Evolutionary conservation across 306 rosid species (phyloP).

Genomic region (Mucuna pruriens): DNA sequence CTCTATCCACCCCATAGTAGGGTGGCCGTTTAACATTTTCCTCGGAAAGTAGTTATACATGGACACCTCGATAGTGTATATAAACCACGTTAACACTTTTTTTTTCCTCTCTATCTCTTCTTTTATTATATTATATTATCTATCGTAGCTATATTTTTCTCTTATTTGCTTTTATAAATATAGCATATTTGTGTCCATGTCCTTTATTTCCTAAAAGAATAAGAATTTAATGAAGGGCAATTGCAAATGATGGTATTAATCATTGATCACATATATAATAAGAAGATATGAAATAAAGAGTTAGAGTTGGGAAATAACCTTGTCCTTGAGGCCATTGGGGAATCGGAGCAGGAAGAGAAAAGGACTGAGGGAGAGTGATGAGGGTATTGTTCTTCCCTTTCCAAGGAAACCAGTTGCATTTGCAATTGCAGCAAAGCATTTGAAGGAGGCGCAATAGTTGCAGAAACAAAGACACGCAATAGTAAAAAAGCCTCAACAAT

Average conservation of each 20-base stretch:
- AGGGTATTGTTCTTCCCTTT: conserved; percentile 16
- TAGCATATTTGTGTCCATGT: no score
- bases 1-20: no score
- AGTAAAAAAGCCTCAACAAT: neutral
- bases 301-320: conserved; percentile 43
- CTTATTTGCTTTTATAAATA: no score
- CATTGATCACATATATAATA: neutral
- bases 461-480: neutral
- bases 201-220: neutral
- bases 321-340: conserved; percentile 81
- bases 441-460: conserved; percentile 6
- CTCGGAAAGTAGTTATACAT: no score
- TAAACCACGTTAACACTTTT: no score
- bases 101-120: no score
- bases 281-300: neutral
- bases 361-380: conserved; percentile 43
- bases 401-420: conserved; percentile 44
- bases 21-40: no score
- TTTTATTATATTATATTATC: no score
- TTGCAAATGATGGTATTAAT: neutral
- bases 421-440: conserved; percentile 49
- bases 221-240: neutral
- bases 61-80: no score
- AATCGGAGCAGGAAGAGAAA: conserved; percentile 63
- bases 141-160: no score